phyloP scores from a whole-genome alignment of 2,329 filamentous ascomycete genomes.

The Penicillium brasilianum region DNA sequence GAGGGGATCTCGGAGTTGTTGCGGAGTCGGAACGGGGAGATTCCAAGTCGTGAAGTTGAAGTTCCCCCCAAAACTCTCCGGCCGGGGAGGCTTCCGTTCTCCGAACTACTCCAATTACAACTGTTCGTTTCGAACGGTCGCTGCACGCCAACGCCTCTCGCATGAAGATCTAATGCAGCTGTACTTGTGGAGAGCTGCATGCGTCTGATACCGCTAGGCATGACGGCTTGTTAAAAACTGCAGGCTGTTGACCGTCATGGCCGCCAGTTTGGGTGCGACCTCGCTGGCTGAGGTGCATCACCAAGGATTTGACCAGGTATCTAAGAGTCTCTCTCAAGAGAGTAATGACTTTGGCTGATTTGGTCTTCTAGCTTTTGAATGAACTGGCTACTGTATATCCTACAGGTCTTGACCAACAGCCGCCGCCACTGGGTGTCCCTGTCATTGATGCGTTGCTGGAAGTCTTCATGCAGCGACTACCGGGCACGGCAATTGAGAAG shows the following conservation, averaged over 20 bases:
- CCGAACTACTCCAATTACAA: slow-evolving; percentile 9
- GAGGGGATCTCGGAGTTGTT: not conserved
- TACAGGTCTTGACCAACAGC: slow-evolving; percentile 16
- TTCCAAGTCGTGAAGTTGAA: not conserved
- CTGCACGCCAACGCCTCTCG: not conserved
- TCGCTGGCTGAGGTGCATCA: slow-evolving; percentile 59
- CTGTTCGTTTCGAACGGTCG: not conserved
- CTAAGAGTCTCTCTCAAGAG: slow-evolving; percentile 17
- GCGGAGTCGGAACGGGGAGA: slow-evolving; percentile 4
- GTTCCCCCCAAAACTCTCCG: not conserved
- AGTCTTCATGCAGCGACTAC: slow-evolving; percentile 37
- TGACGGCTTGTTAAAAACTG: slow-evolving; percentile 40
- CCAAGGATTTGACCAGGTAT: slow-evolving; percentile 57
- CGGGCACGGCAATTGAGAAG: slow-evolving; percentile 13
- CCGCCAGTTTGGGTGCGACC: slow-evolving; percentile 55
- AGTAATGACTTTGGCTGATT: not conserved
- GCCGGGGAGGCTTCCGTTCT: slow-evolving; percentile 5
- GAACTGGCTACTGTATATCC: slow-evolving; percentile 37
- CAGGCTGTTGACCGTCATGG: slow-evolving; percentile 49
- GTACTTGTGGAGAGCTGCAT: not conserved
- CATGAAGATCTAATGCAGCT: not conserved
- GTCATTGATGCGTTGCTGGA: slow-evolving; percentile 53
- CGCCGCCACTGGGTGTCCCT: slow-evolving; percentile 49
- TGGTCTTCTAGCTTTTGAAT: slow-evolving; percentile 32
- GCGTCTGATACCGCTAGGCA: slow-evolving; percentile 49